phyloP scores from a whole-genome alignment of 768 basidiomycete genomes.

The Albatrellus ellisii region DNA sequence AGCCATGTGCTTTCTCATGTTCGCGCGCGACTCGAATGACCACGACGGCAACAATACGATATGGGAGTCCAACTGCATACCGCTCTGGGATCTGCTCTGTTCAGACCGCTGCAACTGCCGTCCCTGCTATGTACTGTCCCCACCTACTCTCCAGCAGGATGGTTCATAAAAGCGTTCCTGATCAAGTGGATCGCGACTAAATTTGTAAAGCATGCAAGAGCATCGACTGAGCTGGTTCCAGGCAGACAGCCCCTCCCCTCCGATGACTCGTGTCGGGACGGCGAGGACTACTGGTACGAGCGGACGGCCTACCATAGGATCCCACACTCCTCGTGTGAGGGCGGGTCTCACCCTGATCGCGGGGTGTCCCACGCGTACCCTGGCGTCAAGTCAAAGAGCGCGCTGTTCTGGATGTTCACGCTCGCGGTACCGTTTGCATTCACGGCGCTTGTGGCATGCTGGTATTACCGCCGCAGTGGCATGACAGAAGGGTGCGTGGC shows the following conservation, averaged over 20 bases:
- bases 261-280: conserved; percentile 49
- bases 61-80: too few species aligned
- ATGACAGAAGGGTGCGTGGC: conserved; percentile 67
- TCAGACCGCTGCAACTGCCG: too few species aligned
- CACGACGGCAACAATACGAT: too few species aligned
- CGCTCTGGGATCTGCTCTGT: too few species aligned
- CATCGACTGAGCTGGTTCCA: conserved; percentile 48
- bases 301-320: conserved; percentile 87
- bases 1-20: too few species aligned
- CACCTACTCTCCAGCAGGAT: too few species aligned
- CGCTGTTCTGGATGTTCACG: conserved; percentile 77
- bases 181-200: too few species aligned
- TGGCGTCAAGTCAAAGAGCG: conserved; percentile 58
- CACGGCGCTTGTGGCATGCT: conserved; percentile 65
- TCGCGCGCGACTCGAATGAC: too few species aligned
- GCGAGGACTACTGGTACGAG: conserved; percentile 83
- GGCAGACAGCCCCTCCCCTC: conserved; percentile 49
- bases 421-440: conserved; percentile 65
- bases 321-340: conserved; percentile 78
- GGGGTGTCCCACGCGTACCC: conserved; percentile 71
- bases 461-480: conserved; percentile 70
- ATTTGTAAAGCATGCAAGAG: too few species aligned
- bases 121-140: too few species aligned
- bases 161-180: too few species aligned
- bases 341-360: conserved; percentile 64